Conservation (phyloP, 2,329 filamentous ascomycete species). For the Phyllosticta paracitricarpa region DNA sequence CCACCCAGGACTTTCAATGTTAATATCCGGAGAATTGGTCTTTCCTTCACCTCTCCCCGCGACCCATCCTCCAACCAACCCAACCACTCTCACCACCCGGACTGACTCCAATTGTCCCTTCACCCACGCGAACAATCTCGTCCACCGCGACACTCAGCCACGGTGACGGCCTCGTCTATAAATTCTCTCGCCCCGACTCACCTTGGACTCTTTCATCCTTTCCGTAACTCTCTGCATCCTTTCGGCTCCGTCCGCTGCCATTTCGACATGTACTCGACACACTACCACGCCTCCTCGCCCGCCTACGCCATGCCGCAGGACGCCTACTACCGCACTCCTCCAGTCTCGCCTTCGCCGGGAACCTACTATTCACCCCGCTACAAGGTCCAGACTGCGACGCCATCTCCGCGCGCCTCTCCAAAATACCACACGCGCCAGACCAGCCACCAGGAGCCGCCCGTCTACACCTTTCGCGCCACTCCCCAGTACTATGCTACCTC, state of each 20-base stretch:
- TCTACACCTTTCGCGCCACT: conserved; percentile 33
- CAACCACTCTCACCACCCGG: not conserved
- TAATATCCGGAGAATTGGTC: conserved; percentile 9
- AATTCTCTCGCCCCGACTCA: not conserved
- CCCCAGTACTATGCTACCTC: conserved; percentile 28
- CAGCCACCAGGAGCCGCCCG: conserved; percentile 38
- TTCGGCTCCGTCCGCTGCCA: not conserved
- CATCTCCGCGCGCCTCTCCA: conserved; percentile 34
- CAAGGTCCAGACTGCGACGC: conserved; percentile 38
- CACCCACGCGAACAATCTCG: conserved; percentile 13
- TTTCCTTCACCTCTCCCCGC: conserved; percentile 22
- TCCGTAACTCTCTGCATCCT: conserved; percentile 6
- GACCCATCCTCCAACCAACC: conserved; percentile 18
- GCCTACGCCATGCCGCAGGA: conserved; percentile 27
- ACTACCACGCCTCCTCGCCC: conserved; percentile 26
- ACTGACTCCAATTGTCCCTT: conserved; percentile 13
- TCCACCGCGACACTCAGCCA: conserved; percentile 21
- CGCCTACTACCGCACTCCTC: conserved; percentile 24
- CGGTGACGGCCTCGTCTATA: conserved; percentile 23
- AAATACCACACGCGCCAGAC: conserved; percentile 42
- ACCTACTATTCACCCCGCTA: conserved; percentile 46
- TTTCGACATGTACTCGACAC: conserved; percentile 21
- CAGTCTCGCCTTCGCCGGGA: conserved; percentile 38
- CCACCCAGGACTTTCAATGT: conserved; percentile 7
- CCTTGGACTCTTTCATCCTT: not conserved